A percentile compares a stretch with the other conserved stretches of the same genome.
These are phyloP conservation scores for Omphalotus guepiniiformis DNA, from an alignment of 768 basidiomycete genomes.

Conservation along the genomic window DNA sequence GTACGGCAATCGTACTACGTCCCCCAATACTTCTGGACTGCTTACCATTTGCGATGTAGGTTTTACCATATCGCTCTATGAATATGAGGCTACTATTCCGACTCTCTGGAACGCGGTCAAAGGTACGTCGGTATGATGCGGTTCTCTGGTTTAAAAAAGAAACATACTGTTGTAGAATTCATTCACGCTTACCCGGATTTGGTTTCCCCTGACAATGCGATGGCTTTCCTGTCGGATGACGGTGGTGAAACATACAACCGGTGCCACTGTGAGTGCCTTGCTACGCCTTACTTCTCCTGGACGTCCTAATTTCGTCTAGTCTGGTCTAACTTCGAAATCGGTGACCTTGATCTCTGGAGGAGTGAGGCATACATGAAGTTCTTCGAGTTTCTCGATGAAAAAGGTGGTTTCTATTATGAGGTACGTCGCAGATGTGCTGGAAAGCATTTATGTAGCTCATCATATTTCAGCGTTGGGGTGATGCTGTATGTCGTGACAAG, in stretches of 20 bases:
- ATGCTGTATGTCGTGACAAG: constrained; percentile 43
- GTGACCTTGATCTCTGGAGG: constrained; percentile 78
- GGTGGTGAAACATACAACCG: constrained; percentile 69
- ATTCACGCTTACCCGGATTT: constrained; percentile 56
- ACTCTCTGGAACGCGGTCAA: constrained; percentile 80
- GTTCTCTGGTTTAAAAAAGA: too few species aligned
- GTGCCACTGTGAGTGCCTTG: constrained; percentile 56
- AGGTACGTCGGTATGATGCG: constrained; percentile 35
- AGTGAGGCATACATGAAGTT: constrained; percentile 76
- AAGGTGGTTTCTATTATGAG: constrained; percentile 91
- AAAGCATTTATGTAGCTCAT: background rate
- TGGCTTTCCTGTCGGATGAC: constrained; percentile 79
- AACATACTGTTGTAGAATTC: constrained; percentile 57
- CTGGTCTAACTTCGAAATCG: constrained; percentile 96
- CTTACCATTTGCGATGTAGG: constrained; percentile 34
- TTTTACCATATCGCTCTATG: constrained; percentile 79
- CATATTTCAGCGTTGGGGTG: constrained; percentile 74
- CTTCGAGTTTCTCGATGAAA: constrained; percentile 76
- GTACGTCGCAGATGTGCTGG: constrained; percentile 24
- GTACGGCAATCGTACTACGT: constrained; percentile 28
- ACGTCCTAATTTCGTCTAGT: constrained; percentile 35
- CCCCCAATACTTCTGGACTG: background rate
- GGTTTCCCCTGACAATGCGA: constrained; percentile 65
- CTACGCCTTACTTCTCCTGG: too few species aligned
- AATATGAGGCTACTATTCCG: constrained; percentile 82